phyloP scores from a whole-genome alignment of 495 filamentous ascomycete genomes.

The Penicillium fimorum region DNA sequence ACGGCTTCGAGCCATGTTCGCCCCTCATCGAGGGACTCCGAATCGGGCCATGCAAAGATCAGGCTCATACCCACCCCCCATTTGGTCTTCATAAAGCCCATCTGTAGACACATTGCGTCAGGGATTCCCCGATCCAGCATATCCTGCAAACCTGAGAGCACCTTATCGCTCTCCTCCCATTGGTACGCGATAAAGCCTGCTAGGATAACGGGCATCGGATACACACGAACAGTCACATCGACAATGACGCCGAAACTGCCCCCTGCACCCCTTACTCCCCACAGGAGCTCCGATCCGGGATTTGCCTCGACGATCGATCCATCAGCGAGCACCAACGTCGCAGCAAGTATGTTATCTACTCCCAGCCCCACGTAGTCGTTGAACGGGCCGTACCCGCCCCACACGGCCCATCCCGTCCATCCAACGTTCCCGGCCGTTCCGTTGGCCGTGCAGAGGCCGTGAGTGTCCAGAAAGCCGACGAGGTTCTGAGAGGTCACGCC shows the following conservation, averaged over 20 bases:
- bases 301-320: slow-evolving; percentile 28
- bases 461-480: slow-evolving; percentile 5
- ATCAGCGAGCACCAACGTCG: slow-evolving; percentile 27
- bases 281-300: slow-evolving; percentile 35
- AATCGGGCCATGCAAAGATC: slow-evolving; percentile 2
- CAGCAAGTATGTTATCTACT: slow-evolving; percentile 31
- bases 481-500: slow-evolving; percentile 5
- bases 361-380: slow-evolving; percentile 25
- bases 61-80: slow-evolving; percentile 2
- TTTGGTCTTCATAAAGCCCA: slow-evolving; percentile 2
- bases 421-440: slow-evolving; percentile 7
- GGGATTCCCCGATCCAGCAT: slow-evolving; percentile 4
- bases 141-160: not conserved
- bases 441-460: slow-evolving; percentile 7
- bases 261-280: slow-evolving; percentile 41
- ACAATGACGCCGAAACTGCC: slow-evolving; percentile 48
- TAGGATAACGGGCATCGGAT: slow-evolving; percentile 13
- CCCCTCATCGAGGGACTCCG: slow-evolving; percentile 1
- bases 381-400: slow-evolving; percentile 32
- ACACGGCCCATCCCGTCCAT: slow-evolving; percentile 11
- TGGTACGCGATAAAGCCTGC: slow-evolving; percentile 9
- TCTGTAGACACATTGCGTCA: slow-evolving; percentile 4
- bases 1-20: slow-evolving; percentile 5
- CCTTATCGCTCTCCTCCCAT: slow-evolving; percentile 2
- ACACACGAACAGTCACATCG: slow-evolving; percentile 25